Evolutionary conservation across 2,329 filamentous ascomycete genomes (phyloP).

Genomic region (Alternaria triticina): DNA sequence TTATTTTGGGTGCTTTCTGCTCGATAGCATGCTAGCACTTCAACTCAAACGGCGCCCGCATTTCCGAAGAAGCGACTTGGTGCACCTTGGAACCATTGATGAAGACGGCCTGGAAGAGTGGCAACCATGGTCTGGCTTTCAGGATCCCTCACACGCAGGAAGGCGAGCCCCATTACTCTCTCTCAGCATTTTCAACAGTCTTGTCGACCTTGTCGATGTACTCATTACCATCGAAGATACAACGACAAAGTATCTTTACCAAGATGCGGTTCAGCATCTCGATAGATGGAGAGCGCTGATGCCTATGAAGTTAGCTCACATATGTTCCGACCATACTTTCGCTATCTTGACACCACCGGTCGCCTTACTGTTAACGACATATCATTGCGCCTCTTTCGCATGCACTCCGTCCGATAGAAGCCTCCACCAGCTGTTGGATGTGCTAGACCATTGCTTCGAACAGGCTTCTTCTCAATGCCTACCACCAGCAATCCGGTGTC

Average conservation of each 20-base stretch:
- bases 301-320: conserved; percentile 31
- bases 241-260: not conserved
- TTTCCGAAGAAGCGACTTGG: conserved; percentile 57
- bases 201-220: conserved; percentile 47
- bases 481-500: conserved; percentile 36
- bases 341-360: conserved; percentile 33
- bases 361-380: conserved; percentile 36
- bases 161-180: conserved; percentile 48
- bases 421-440: conserved; percentile 24
- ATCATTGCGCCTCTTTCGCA: conserved; percentile 30
- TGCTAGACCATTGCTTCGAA: conserved; percentile 33
- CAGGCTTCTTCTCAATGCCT: conserved; percentile 27
- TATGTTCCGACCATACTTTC: conserved; percentile 17
- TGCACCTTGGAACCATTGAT: conserved; percentile 58
- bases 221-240: conserved; percentile 18
- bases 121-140: conserved; percentile 70
- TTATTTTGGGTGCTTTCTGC: conserved; percentile 65
- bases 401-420: conserved; percentile 28
- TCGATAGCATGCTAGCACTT: conserved; percentile 65
- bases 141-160: conserved; percentile 32
- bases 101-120: conserved; percentile 76
- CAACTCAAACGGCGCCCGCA: conserved; percentile 59
- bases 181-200: conserved; percentile 61
- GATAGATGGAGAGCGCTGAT: conserved; percentile 46
- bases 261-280: conserved; percentile 41